Conservation (phyloP, 2,329 filamentous ascomycete genomes). For the Diaporthe aspalathi region DNA sequence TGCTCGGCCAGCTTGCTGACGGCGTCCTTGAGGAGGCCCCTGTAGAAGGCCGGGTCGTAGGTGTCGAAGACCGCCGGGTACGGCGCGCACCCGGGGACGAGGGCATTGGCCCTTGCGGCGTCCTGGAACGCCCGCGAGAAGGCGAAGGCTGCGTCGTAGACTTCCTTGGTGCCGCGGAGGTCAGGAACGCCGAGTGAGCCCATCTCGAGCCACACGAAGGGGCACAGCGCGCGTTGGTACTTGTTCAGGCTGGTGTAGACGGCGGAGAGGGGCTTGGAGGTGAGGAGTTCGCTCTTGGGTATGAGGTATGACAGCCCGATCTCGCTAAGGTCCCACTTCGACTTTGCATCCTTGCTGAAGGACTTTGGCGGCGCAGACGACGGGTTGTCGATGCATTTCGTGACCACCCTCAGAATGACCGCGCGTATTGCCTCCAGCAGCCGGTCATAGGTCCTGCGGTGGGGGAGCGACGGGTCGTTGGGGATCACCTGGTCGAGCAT, state of each 20-base stretch:
- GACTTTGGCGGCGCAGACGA: background rate
- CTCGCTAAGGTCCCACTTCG: slow-evolving; percentile 44
- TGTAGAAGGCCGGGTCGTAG: background rate
- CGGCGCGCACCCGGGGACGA: background rate
- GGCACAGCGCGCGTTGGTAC: slow-evolving; percentile 50
- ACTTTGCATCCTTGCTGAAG: background rate
- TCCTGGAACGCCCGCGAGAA: slow-evolving; percentile 3
- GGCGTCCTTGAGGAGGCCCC: background rate
- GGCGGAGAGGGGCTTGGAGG: slow-evolving; percentile 30
- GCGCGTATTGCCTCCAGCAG: slow-evolving; percentile 36
- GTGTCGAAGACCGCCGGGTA: slow-evolving; percentile 34
- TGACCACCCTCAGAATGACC: slow-evolving; percentile 35
- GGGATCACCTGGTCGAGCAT: slow-evolving; percentile 34
- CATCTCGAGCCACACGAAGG: slow-evolving; percentile 51
- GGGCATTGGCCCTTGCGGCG: background rate
- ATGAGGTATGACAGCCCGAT: slow-evolving; percentile 53
- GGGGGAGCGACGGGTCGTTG: background rate
- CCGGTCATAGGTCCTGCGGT: slow-evolving; percentile 24
- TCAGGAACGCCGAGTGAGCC: background rate
- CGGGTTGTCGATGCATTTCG: slow-evolving; percentile 13
- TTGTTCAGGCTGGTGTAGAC: slow-evolving; percentile 47
- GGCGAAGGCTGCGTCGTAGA: slow-evolving; percentile 1
- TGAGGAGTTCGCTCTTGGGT: slow-evolving; percentile 45
- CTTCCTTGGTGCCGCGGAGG: background rate
- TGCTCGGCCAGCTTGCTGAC: slow-evolving; percentile 34